Evolutionary conservation across 2,329 filamentous ascomycete genomes (phyloP).

Genomic region (Emergomyces orientalis): DNA sequence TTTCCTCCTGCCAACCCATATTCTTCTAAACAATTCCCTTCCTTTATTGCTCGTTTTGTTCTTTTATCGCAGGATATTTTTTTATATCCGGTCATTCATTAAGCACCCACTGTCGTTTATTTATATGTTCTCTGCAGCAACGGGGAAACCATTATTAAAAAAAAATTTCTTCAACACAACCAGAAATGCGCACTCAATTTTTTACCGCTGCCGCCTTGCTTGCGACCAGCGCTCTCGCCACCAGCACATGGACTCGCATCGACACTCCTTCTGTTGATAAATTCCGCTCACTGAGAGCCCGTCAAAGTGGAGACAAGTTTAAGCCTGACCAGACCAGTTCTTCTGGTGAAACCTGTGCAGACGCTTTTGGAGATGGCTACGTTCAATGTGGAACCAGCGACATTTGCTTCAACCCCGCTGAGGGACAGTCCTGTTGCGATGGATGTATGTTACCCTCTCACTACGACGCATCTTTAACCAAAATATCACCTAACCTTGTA

Average conservation of each 20-base stretch:
- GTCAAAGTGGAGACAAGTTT: conserved; percentile 11
- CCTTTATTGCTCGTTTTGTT: background rate
- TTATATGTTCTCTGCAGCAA: background rate
- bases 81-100: background rate
- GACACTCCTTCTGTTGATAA: background rate
- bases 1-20: background rate
- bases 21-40: background rate
- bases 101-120: background rate
- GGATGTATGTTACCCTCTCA: conserved; percentile 15
- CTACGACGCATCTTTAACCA: background rate
- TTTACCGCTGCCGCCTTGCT: conserved; percentile 9
- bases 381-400: conserved; percentile 13
- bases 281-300: conserved; percentile 1
- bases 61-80: background rate
- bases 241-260: conserved; percentile 6
- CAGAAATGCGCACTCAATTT: conserved; percentile 9
- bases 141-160: background rate
- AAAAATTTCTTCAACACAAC: background rate
- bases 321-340: conserved; percentile 9
- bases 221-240: conserved; percentile 6
- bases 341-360: conserved; percentile 10
- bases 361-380: conserved; percentile 16
- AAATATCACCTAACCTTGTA: conserved; percentile 1
- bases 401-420: conserved; percentile 15
- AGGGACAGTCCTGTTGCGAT: conserved; percentile 19